Base-by-base conservation (phyloP, 2,329 filamentous ascomycete genomes). In the Penicillium carneum region DNA sequence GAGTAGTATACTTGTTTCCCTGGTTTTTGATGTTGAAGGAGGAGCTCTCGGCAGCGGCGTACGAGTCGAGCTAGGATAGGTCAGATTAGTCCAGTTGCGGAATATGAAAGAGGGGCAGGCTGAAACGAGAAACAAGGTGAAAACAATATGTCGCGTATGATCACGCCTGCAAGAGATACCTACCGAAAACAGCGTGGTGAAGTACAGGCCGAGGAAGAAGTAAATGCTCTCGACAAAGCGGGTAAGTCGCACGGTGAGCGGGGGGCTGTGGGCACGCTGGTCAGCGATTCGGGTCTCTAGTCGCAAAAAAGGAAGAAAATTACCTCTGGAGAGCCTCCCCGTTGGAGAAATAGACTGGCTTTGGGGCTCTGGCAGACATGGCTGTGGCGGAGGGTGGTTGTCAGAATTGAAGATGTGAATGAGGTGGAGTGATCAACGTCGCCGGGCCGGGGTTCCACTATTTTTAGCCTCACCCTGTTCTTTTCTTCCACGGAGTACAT, bases 101-200 rank as follows among this genome's bases (percentile, higher is more conserved):
- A 41, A 23, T 14, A 46, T 34, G 45, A 12, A 23, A 29, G 16
- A n/a, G 39, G 3, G 45, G 29, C 39, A 42, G 10, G 16, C n/a
- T 14, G 26, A 41, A 50, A 39, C 11, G 23, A 20, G 39, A 33
- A 16, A 26, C 4, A 45, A 20, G 11, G 29, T 26, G 5, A 34
- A 57, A 26, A 20, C n/a, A 36, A 23, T 20, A 29, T 39, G 4
- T 26, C 18, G 12, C 34, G 43, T n/a, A 54, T 16, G 9, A 46
- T 31, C 36, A n/a, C 42, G 6, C 3, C 9, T 31, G 16, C 34
- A 29, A 20, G 42, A 38, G 9, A 1, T 18, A 71, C 77, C 34
- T 77, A 82, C 81, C 54, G 81, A 78, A 62, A 84, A 82, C 10
- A 84, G 72, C 43, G 79, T 81, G 43, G 80, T 79, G 31, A 84